Evolutionary conservation across 768 basidiomycete genomes (phyloP).

Genomic region (Pulveroboletus sp.): DNA sequence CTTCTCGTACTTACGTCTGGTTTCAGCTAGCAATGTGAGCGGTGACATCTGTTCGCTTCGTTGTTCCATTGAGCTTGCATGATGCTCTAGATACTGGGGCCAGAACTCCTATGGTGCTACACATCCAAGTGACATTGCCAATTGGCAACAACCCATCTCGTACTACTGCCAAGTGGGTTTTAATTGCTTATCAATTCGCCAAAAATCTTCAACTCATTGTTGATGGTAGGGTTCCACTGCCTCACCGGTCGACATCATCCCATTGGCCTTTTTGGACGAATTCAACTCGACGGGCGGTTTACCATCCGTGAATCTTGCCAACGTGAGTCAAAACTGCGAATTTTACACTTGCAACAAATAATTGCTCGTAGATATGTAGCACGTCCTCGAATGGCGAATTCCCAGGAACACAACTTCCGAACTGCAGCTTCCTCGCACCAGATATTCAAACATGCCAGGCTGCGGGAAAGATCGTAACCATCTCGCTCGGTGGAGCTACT

Average conservation of each 20-base stretch:
- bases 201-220: not conserved
- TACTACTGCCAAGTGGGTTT: conserved; percentile 31
- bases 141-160: conserved; percentile 33
- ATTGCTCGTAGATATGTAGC: conserved; percentile 54
- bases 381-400: conserved; percentile 54
- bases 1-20: not conserved
- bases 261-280: conserved; percentile 58
- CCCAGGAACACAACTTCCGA: conserved; percentile 57
- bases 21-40: conserved; percentile 22
- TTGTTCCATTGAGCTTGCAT: not conserved
- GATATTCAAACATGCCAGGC: conserved; percentile 66
- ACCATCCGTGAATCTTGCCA: conserved; percentile 61
- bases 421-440: conserved; percentile 59
- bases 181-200: not conserved
- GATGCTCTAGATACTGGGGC: conserved; percentile 32
- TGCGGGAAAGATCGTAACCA: conserved; percentile 59
- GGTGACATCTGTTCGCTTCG: not conserved
- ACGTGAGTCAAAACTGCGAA: conserved; percentile 34
- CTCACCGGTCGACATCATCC: conserved; percentile 58
- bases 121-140: conserved; percentile 25
- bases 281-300: conserved; percentile 58
- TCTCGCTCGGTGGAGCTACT: conserved; percentile 63
- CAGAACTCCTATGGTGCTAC: conserved; percentile 38
- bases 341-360: not conserved
- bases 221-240: conserved; percentile 42